Evolutionary conservation across 257 asterid species (phyloP).

Genomic region (Capsicum rhomboideum): DNA sequence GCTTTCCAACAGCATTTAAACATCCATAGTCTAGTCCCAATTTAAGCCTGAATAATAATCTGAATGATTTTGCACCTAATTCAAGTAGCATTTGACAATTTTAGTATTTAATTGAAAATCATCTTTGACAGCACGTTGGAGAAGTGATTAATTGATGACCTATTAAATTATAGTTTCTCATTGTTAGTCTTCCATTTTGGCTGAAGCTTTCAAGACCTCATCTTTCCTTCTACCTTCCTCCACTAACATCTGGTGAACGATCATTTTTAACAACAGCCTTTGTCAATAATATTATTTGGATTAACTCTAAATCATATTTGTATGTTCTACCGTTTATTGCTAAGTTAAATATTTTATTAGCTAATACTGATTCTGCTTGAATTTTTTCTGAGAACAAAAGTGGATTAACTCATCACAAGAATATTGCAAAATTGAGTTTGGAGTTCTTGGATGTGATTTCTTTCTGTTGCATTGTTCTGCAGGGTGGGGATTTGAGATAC

Average conservation of each 20-base stretch:
- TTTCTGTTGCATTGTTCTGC: conserved; percentile 21
- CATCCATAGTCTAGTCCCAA: background rate
- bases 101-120: background rate
- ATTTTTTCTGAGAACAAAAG: background rate
- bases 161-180: background rate
- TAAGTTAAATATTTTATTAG: background rate
- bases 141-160: background rate
- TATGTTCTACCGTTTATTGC: background rate
- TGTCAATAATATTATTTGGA: background rate
- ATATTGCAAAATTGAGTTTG: background rate
- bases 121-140: background rate
- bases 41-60: background rate
- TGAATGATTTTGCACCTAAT: background rate
- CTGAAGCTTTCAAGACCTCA: background rate
- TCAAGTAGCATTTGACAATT: background rate
- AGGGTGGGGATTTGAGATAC: conserved; percentile 89
- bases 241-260: background rate
- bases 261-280: background rate
- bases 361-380: background rate
- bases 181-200: background rate
- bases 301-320: background rate
- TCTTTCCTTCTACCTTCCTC: background rate
- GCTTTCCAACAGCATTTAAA: background rate
- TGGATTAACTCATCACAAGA: background rate
- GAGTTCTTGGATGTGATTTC: conserved; percentile 8